A percentile compares a stretch with the other conserved stretches of the same genome.
Conservation (phyloP, 2,329 filamentous ascomycete species). For the Dothistroma septosporum region DNA sequence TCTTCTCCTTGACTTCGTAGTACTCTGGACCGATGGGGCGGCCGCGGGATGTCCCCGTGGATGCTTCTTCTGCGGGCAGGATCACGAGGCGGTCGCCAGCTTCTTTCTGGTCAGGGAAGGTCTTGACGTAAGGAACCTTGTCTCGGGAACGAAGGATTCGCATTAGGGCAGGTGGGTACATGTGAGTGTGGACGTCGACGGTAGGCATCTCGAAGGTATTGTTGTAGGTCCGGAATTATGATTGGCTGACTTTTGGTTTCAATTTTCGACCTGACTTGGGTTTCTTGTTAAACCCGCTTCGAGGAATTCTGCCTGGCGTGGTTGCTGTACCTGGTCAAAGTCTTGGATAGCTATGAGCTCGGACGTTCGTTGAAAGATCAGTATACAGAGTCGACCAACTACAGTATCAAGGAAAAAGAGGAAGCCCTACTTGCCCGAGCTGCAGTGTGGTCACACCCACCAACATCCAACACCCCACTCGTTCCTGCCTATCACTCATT, state of each 20-base stretch:
- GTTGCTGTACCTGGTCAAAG: no score
- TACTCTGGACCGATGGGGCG: conserved; percentile 81
- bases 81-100: conserved; percentile 55
- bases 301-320: no score
- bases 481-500: conserved; percentile 2
- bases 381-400: no score
- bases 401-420: neutral
- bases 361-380: no score
- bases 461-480: neutral
- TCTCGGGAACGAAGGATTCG: conserved; percentile 53
- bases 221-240: no score
- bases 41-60: conserved; percentile 53
- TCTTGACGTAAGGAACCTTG: conserved; percentile 67
- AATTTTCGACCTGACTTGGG: no score
- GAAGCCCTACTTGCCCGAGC: neutral
- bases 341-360: no score
- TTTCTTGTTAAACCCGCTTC: no score
- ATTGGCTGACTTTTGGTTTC: neutral
- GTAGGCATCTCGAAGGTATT: conserved; percentile 34
- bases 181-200: conserved; percentile 61
- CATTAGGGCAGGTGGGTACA: conserved; percentile 54
- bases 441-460: neutral
- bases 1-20: conserved; percentile 72
- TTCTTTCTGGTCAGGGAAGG: conserved; percentile 51
- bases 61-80: conserved; percentile 29